Conservation (phyloP, 2,329 filamentous ascomycete species). For the Cucurbitaria berberidis region DNA sequence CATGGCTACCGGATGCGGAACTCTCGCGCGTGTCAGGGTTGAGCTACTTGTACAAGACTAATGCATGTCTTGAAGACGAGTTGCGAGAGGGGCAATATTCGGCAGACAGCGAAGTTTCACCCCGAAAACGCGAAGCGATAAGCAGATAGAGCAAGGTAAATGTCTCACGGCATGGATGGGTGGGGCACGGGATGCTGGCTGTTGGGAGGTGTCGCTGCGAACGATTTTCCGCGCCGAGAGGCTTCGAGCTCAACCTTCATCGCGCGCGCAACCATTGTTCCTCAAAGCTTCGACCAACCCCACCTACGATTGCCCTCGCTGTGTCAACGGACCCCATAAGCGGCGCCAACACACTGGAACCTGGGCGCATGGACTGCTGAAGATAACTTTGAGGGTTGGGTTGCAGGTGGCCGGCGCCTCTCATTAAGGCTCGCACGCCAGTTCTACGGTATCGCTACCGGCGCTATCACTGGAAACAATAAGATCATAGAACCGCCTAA, state of each 20-base stretch:
- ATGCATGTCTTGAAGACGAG: slow-evolving; percentile 36
- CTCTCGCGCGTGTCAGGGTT: slow-evolving; percentile 34
- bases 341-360: slow-evolving; percentile 21
- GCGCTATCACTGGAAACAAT: slow-evolving; percentile 27
- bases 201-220: slow-evolving; percentile 21
- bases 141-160: slow-evolving; percentile 27
- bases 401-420: slow-evolving; percentile 41
- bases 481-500: slow-evolving; percentile 37
- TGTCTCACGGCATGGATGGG: slow-evolving; percentile 36
- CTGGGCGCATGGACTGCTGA: slow-evolving; percentile 38
- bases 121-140: slow-evolving; percentile 22
- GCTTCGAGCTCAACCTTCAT: slow-evolving; percentile 9
- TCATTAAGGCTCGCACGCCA: slow-evolving; percentile 28
- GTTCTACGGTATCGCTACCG: slow-evolving; percentile 17
- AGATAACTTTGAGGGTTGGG: slow-evolving; percentile 26
- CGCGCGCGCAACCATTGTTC: slow-evolving; percentile 15
- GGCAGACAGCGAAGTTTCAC: slow-evolving; percentile 9
- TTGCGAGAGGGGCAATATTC: slow-evolving; percentile 3
- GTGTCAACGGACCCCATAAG: slow-evolving; percentile 15
- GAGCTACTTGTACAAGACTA: slow-evolving; percentile 23
- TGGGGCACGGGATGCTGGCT: slow-evolving; percentile 28
- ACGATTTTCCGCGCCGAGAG: slow-evolving; percentile 28
- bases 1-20: slow-evolving; percentile 49
- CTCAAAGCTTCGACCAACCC: slow-evolving; percentile 17
- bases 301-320: slow-evolving; percentile 16